phyloP scores from a whole-genome alignment of 805 yeast genomes.

The Kodamaea hsintzibuensis region DNA sequence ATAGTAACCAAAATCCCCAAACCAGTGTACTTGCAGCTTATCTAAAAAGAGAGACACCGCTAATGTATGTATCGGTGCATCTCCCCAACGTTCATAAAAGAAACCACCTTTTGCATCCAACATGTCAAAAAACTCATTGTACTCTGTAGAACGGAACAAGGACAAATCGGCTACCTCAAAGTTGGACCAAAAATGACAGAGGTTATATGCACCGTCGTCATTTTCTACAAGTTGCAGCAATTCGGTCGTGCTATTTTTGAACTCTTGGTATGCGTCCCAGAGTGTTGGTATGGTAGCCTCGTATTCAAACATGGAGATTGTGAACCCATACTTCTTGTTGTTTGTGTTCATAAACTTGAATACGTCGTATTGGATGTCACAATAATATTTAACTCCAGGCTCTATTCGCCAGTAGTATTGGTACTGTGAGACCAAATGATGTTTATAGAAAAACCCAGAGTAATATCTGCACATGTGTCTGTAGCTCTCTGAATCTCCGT shows the following conservation, averaged over 20 bases:
- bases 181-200: conserved; percentile 90
- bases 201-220: conserved; percentile 52
- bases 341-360: conserved; percentile 65
- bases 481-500: conserved; percentile 79
- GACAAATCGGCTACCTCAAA: conserved; percentile 86
- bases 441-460: conserved; percentile 79
- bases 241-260: conserved; percentile 42
- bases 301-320: conserved; percentile 74
- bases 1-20: conserved; percentile 75
- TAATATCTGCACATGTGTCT: conserved; percentile 94
- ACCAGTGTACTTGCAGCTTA: conserved; percentile 74
- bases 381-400: conserved; percentile 76
- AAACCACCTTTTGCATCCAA: conserved; percentile 75
- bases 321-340: conserved; percentile 73
- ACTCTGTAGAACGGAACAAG: conserved; percentile 69
- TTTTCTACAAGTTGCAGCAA: conserved; percentile 23
- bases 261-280: conserved; percentile 70
- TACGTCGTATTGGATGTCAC: conserved; percentile 72
- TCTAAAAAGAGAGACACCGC: conserved; percentile 74
- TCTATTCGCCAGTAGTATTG: conserved; percentile 98
- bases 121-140: conserved; percentile 58
- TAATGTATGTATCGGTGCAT: conserved; percentile 84
- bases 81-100: conserved; percentile 92
- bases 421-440: conserved; percentile 64
- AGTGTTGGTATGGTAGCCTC: conserved; percentile 80